Percentiles rank a stretch among this genome's conserved stretches.
These are phyloP conservation scores for Phytopythium aichiense DNA, from an alignment of 352 stramenopile genomes.

Conservation along the genomic window DNA sequence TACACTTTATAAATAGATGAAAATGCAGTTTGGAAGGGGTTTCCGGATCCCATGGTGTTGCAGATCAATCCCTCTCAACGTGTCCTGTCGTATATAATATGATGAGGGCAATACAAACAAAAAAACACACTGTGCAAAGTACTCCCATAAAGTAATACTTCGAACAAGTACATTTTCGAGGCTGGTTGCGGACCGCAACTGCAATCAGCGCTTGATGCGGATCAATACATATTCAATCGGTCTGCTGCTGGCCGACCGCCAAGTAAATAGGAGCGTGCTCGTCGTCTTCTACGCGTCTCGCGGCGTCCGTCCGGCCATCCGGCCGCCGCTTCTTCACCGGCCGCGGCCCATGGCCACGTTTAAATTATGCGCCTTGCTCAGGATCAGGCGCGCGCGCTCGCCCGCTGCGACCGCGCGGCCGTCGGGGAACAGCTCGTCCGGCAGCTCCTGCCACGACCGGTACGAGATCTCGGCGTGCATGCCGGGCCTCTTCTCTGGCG, in stretches of 20 bases:
- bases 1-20: too few species aligned
- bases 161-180: too few species aligned
- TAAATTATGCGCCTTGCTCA: slow-evolving; percentile 64
- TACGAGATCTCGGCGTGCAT: slow-evolving; percentile 67
- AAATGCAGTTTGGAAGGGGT: too few species aligned
- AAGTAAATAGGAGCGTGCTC: slow-evolving; percentile 5
- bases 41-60: too few species aligned
- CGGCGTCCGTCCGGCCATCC: slow-evolving; percentile 7
- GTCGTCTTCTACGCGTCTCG: background rate
- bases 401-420: slow-evolving; percentile 49
- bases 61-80: too few species aligned
- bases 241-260: background rate
- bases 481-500: slow-evolving; percentile 43
- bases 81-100: too few species aligned
- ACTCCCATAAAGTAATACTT: too few species aligned
- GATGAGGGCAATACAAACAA: too few species aligned
- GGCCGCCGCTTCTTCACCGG: slow-evolving; percentile 18
- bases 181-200: too few species aligned
- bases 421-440: slow-evolving; percentile 52
- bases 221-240: slow-evolving; percentile 23
- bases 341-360: slow-evolving; percentile 51
- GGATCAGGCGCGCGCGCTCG: slow-evolving; percentile 74
- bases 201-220: too few species aligned
- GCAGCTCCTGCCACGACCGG: slow-evolving; percentile 66
- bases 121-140: too few species aligned